Conservation (phyloP, 1,139 yeast genomes). For the Taphrina betulina region DNA sequence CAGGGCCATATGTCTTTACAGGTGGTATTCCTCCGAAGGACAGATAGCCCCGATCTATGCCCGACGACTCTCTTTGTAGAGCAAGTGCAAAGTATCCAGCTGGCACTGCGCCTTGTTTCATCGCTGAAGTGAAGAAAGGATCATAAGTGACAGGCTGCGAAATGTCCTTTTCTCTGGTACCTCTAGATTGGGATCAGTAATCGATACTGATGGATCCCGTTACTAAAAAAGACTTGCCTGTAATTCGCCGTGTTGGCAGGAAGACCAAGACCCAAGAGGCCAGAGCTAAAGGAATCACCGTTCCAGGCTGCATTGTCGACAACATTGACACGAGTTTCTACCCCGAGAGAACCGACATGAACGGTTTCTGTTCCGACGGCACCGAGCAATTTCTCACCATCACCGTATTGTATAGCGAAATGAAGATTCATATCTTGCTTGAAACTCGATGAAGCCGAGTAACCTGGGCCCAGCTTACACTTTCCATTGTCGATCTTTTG, state of each 20-base stretch:
- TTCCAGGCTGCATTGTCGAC: slow-evolving; percentile 5
- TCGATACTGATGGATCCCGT: not conserved
- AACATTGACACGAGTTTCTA: slow-evolving; percentile 4
- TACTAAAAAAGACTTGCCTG: not conserved
- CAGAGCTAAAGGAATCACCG: slow-evolving; percentile 18
- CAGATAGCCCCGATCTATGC: slow-evolving; percentile 1
- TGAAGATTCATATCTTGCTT: not conserved
- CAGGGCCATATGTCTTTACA: slow-evolving; percentile 6
- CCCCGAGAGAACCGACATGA: slow-evolving; percentile 2
- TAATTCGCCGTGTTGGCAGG: slow-evolving; percentile 13
- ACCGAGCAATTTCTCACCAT: slow-evolving; percentile 20
- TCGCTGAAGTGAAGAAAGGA: slow-evolving; percentile 8
- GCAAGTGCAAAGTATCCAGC: slow-evolving; percentile 5
- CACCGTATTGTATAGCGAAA: slow-evolving; percentile 10
- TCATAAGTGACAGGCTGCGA: slow-evolving; percentile 2
- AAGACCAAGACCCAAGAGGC: slow-evolving; percentile 18
- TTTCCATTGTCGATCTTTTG: not conserved
- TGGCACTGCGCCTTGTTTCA: slow-evolving; percentile 1
- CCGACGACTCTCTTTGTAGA: not conserved
- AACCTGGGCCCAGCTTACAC: slow-evolving; percentile 20
- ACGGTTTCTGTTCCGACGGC: slow-evolving; percentile 4
- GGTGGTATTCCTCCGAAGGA: slow-evolving; percentile 17
- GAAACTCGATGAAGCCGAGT: slow-evolving; percentile 14
- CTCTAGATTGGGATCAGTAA: not conserved
- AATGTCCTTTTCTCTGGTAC: not conserved